Base-by-base conservation (phyloP, 2,329 filamentous ascomycete species). In the Plenodomus biglobosus region DNA sequence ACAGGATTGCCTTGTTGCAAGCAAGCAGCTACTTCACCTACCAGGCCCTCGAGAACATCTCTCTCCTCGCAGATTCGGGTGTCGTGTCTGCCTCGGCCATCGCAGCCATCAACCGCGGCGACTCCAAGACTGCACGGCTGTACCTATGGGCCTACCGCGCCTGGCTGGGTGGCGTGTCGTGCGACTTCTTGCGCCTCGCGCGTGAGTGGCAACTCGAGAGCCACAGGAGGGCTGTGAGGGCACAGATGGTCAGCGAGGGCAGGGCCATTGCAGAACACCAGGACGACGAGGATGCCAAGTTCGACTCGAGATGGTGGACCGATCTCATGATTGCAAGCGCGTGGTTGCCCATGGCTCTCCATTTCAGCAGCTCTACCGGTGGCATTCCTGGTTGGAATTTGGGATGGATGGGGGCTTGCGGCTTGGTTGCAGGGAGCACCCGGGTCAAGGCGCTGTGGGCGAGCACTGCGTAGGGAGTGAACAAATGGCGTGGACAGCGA, bases 41-140 rank as follows among this genome's bases (percentile, higher is more conserved):
- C 68, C 75, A 77, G 50, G 65, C 66, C 6, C 61, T 76, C 8
- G 75, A 77, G 61, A 77, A 76, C 62, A 58, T 76, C 13, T 73
- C 59, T 6, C 61, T 76, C 10, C 68, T 77, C 20, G 72, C 73
- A 4, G 74, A 77, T 54, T 65, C 66, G 47, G 72, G 71, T 45
- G 65, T 75, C 36, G 55, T 76, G 3, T 62, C 72, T 5, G 52
- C 59, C 8, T 47, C 60, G 3, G 55, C 72, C 50, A 72, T 75
- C 27, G 55, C 69, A 3, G 55, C 61, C 16, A 68, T 72, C 51
- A 69, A 70, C 44, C 71, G 71, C 16, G 70, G 71, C 13, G 59
- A 69, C 37, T 44, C 61, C 11, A 66, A 57, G 17, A 70, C 67
- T 1, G 63, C 60, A 7, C 65, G 70, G 21, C 62, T 76, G 32